A percentile compares a stretch with the other conserved stretches of the same genome.
Evolutionary conservation across 805 yeast species (phyloP).

Genomic region (Nakazawaea laoshanensis): DNA sequence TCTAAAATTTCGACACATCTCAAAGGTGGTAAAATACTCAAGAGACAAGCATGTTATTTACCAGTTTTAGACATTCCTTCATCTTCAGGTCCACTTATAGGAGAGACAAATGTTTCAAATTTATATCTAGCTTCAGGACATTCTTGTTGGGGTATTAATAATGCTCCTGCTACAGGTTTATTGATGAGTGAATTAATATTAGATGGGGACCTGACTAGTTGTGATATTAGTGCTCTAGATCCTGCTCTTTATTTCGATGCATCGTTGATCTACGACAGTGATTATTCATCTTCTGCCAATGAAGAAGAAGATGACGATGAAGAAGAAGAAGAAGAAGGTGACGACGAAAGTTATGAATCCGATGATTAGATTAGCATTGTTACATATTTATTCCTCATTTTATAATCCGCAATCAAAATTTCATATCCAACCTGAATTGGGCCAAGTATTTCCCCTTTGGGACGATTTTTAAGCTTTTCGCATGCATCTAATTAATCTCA

Average conservation of each 20-base stretch:
- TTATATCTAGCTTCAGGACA: constrained; percentile 85
- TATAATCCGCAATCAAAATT: no score
- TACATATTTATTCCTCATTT: no score
- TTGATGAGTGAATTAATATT: constrained; percentile 78
- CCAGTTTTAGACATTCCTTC: constrained; percentile 94
- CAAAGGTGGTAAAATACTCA: constrained; percentile 63
- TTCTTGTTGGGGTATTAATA: constrained; percentile 98
- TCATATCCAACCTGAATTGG: no score
- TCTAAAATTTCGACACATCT: constrained; percentile 66
- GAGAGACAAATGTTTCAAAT: constrained; percentile 81
- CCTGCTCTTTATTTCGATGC: constrained; percentile 88
- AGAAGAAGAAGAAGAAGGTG: constrained; percentile 14
- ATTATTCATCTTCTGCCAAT: constrained; percentile 19
- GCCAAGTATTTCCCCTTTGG: no score
- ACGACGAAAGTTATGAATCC: constrained; percentile 13
- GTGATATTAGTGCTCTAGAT: constrained; percentile 74
- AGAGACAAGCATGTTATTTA: constrained; percentile 89
- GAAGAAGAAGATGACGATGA: constrained; percentile 19
- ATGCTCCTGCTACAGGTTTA: constrained; percentile 96
- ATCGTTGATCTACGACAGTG: constrained; percentile 22
- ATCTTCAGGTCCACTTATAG: constrained; percentile 87
- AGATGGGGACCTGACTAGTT: constrained; percentile 74
- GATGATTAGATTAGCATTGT: no score
- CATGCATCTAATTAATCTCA: no score
- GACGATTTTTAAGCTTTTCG: no score